Base-by-base conservation (phyloP, 163 green algal genomes). In the Coccomyxa subellipsoidea region DNA sequence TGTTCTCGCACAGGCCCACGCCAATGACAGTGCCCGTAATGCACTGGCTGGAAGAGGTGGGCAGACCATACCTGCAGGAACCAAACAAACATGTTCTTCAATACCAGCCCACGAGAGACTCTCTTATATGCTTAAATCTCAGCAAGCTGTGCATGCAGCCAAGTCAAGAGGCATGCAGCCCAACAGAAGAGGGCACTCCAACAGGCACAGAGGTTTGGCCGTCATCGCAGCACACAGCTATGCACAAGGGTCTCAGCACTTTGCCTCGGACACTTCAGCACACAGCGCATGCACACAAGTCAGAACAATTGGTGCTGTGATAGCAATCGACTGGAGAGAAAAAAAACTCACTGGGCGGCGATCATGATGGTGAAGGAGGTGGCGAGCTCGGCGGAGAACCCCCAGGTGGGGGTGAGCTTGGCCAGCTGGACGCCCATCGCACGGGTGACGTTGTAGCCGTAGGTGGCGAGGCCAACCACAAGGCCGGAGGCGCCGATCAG, bases 401-500 rank as follows among this genome's bases (percentile, higher is more conserved):
- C 90, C 31, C 90, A 85, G 4, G 78, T 87, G 27, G 87, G 86
- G 0, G 88, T 88, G 25, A 92, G 80, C 83, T 92, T 92, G 76
- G 86, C 84, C 81, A 94, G 85, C 77, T 88, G 79, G n/a, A 85
- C 66, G 73, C 89, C 90, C 70, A 92, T 84, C 29, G 78, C 80
- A 7, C 88, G 83, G 29, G 88, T 90, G 77, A 93, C 88, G 69
- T 91, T 90, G 89, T 92, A 91, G 47, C 92, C 88, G 35, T 87
- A 90, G 25, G 86, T 88, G 21, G 88, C 90, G 31, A 95, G 86
- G 40, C 92, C 91, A n/a, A 93, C 37, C 10, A 93, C 90, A 25
- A 94, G 86, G 35, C 85, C 84, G 2, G 85, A n/a, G 6, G 77
- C 90, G 18, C 85, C 87, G 34, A 93, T 84, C 39, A 87, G 53